Base-by-base conservation (phyloP, 2,329 filamentous ascomycete genomes). In the Allantophomopsis cytisporea region DNA sequence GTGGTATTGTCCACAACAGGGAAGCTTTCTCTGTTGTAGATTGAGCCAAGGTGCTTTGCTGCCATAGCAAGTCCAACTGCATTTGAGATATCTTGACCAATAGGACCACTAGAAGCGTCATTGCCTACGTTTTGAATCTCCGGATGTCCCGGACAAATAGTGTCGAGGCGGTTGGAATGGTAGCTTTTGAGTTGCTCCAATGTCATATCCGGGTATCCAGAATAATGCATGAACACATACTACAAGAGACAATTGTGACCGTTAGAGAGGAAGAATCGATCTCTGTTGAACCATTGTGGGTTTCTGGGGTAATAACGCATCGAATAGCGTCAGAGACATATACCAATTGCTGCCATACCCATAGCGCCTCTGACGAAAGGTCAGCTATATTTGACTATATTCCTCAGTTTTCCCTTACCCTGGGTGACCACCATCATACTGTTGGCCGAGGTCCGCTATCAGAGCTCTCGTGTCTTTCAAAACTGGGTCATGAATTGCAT, bases 231-330 rank as follows among this genome's bases (percentile, higher is more conserved):
- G 39, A 64, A 60, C 2, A 48, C 47, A 45, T 65, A 65, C 40
- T 61, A 58, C 39, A 61, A 62, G 2, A 65, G n/a, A n/a, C n/a
- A n/a, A n/a, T n/a, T 46, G 42, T 7, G 42, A 60, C 61, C 68
- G 43, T 71, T 71, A 2, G 64, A 69, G 3, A 71, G 53, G 1
- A 71, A 60, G 45, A 71, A 70, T 31, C 67, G 61, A 45, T 71
- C 68, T 16, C 67, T 55, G 46, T 70, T 68, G 54, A 70, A 68
- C 45, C 56, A 71, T 20, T 60, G 49, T n/a, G 63, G 60, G 7
- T 59, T 61, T 7, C 58, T 54, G 1, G 68, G 66, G 4, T 63
- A 58, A 42, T 68, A 71, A 30, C 57, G 56, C 68, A 72, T 71
- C 5, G 58, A 58, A 50, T 71, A 69, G 46, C 68, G 70, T 59